phyloP scores from a whole-genome alignment of 1,139 yeast genomes.

The Suhomyces chickasaworum region DNA sequence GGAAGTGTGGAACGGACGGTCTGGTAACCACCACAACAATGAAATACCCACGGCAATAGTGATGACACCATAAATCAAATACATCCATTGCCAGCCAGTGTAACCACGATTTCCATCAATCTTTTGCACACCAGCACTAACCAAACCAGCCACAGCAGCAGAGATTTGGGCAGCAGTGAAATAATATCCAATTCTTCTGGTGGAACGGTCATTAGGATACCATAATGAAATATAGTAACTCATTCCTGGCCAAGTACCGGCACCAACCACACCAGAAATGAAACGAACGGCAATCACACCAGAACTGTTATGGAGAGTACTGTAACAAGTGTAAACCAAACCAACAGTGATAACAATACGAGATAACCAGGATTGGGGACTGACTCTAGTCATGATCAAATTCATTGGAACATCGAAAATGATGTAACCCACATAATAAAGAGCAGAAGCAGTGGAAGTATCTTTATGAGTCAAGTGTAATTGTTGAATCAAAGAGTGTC shows the following conservation, averaged over 20 bases:
- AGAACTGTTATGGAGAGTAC: constrained; percentile 51
- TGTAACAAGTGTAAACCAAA: constrained; percentile 71
- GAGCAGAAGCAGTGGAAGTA: constrained; percentile 74
- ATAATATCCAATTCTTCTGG: constrained; percentile 82
- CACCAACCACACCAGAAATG: constrained; percentile 78
- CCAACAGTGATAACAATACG: constrained; percentile 81
- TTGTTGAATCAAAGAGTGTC: constrained; percentile 62
- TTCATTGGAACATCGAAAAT: constrained; percentile 89
- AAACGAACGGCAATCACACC: constrained; percentile 76
- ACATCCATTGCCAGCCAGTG: constrained; percentile 90
- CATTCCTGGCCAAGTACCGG: constrained; percentile 95
- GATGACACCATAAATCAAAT: constrained; percentile 70
- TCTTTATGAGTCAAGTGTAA: constrained; percentile 57
- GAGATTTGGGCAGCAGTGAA: constrained; percentile 90
- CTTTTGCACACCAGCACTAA: constrained; percentile 83
- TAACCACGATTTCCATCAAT: constrained; percentile 72
- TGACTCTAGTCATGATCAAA: constrained; percentile 75
- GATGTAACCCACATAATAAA: constrained; percentile 81
- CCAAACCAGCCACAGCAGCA: constrained; percentile 83
- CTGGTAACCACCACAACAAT: constrained; percentile 85
- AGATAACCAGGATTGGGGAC: constrained; percentile 84
- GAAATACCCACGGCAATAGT: constrained; percentile 68
- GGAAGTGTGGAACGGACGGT: constrained; percentile 47
- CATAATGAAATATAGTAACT: constrained; percentile 80
- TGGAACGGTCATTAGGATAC: constrained; percentile 81